A percentile compares a stretch with the other conserved stretches of the same genome.
phyloP scores from a whole-genome alignment of 768 basidiomycete genomes.

The Vararia minispora region DNA sequence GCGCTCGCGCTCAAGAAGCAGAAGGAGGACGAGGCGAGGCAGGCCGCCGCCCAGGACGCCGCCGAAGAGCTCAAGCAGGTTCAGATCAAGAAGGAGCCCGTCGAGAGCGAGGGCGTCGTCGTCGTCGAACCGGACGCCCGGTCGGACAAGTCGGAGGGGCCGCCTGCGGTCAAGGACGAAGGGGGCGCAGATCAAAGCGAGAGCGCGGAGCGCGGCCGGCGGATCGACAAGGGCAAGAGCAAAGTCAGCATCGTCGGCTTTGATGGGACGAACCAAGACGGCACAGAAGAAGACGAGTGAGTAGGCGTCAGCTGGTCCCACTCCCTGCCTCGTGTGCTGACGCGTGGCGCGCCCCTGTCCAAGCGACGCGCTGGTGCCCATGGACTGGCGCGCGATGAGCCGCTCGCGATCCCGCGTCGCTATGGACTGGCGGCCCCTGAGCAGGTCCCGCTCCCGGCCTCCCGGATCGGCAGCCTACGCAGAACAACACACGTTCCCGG shows the following conservation, averaged over 20 bases:
- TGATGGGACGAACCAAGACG: slow-evolving; percentile 64
- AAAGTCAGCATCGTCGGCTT: slow-evolving; percentile 74
- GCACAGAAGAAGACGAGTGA: slow-evolving; percentile 64
- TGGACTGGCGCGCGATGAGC: slow-evolving; percentile 93
- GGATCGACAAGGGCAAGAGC: slow-evolving; percentile 72
- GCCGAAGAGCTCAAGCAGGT: slow-evolving; percentile 11
- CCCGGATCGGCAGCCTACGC: slow-evolving; percentile 32
- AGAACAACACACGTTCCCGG: slow-evolving; percentile 16
- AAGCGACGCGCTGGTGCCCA: slow-evolving; percentile 44
- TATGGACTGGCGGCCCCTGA: slow-evolving; percentile 84
- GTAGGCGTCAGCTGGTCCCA: slow-evolving; percentile 24
- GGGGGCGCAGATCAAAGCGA: slow-evolving; percentile 12
- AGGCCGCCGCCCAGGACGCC: slow-evolving; percentile 5
- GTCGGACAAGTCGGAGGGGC: not conserved
- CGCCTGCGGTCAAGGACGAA: slow-evolving; percentile 1
- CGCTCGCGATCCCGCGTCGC: slow-evolving; percentile 82
- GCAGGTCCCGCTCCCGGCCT: slow-evolving; percentile 69
- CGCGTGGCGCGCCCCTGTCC: slow-evolving; percentile 14
- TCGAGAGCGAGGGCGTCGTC: slow-evolving; percentile 13
- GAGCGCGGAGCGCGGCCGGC: slow-evolving; percentile 52
- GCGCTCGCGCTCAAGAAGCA: slow-evolving; percentile 86
- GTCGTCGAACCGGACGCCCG: slow-evolving; percentile 4
- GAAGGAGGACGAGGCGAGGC: slow-evolving; percentile 55
- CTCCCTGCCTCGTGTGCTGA: slow-evolving; percentile 15
- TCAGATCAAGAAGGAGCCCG: slow-evolving; percentile 16